Evolutionary conservation across 164 flowering plant species (phyloP).

Genomic region (Magnolia kwangsiensis): DNA sequence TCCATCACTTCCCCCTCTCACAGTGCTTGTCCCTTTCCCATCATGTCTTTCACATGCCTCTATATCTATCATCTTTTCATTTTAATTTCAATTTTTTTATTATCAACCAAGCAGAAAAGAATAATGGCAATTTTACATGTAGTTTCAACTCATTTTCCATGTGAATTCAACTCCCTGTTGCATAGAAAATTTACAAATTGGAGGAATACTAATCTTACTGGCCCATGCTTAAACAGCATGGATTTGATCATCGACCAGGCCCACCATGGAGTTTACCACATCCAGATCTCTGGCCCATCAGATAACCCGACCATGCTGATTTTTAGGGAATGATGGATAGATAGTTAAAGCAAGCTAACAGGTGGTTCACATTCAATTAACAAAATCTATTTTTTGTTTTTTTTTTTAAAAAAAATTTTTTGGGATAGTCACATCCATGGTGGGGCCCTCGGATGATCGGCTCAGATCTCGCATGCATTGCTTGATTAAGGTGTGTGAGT

Average conservation of each 20-base stretch:
- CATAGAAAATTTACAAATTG: not conserved
- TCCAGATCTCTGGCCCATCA: not conserved
- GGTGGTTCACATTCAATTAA: not conserved
- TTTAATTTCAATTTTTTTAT: too few species aligned
- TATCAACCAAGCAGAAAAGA: not conserved
- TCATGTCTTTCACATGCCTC: not conserved
- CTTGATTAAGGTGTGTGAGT: not conserved
- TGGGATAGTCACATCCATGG: not conserved
- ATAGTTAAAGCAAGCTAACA: not conserved
- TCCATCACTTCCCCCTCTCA: not conserved
- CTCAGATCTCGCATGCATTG: not conserved
- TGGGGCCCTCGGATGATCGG: not conserved
- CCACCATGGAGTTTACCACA: not conserved
- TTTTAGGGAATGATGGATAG: not conserved
- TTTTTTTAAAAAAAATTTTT: too few species aligned
- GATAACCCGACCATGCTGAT: not conserved
- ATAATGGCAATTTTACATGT: not conserved
- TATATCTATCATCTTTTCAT: not conserved
- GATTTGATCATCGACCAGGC: not conserved
- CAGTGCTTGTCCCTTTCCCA: slow-evolving; percentile 15
- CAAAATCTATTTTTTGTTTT: too few species aligned
- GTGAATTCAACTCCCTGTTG: not conserved
- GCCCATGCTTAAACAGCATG: not conserved
- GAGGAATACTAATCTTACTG: not conserved
- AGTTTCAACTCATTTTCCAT: not conserved